Conservation (phyloP, 805 yeast species). For the Starmerella bombi region DNA sequence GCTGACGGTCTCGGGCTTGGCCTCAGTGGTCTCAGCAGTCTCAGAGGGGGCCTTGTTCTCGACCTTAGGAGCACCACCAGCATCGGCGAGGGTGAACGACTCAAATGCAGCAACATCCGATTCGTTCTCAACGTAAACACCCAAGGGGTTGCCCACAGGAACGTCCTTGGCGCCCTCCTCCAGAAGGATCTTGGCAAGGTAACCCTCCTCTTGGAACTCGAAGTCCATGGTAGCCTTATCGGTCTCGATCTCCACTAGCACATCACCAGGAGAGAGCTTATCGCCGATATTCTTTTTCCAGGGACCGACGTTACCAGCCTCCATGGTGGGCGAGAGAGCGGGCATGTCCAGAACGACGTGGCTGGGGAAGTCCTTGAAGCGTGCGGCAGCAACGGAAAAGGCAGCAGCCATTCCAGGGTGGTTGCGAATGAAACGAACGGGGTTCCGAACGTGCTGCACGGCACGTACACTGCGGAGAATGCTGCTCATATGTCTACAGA, state of each 20-base stretch:
- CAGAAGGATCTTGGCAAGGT: conserved; percentile 57
- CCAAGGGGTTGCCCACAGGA: conserved; percentile 91
- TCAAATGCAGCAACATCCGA: conserved; percentile 79
- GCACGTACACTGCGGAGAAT: conserved; percentile 17
- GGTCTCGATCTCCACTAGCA: conserved; percentile 92
- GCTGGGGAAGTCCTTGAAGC: conserved; percentile 44
- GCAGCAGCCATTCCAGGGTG: conserved; percentile 11
- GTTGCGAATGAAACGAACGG: conserved; percentile 7
- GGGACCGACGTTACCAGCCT: conserved; percentile 78
- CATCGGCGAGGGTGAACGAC: conserved; percentile 66
- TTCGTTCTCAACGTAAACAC: conserved; percentile 83
- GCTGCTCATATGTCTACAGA: conserved; percentile 15
- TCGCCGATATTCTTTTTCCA: conserved; percentile 93
- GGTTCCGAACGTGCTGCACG: conserved; percentile 9
- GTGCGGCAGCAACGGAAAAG: conserved; percentile 15
- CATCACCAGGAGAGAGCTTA: conserved; percentile 76
- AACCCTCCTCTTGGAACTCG: conserved; percentile 95
- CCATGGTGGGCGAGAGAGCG: conserved; percentile 98
- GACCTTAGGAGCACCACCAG: conserved; percentile 37
- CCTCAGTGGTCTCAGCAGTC: conserved; percentile 19
- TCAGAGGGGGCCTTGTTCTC: conserved; percentile 3
- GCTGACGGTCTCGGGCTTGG: conserved; percentile 20
- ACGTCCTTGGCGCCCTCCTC: conserved; percentile 68
- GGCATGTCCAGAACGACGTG: conserved; percentile 95
- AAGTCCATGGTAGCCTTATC: conserved; percentile 97